Conservation (phyloP, 805 yeast genomes). For the Kazachstania africana region DNA sequence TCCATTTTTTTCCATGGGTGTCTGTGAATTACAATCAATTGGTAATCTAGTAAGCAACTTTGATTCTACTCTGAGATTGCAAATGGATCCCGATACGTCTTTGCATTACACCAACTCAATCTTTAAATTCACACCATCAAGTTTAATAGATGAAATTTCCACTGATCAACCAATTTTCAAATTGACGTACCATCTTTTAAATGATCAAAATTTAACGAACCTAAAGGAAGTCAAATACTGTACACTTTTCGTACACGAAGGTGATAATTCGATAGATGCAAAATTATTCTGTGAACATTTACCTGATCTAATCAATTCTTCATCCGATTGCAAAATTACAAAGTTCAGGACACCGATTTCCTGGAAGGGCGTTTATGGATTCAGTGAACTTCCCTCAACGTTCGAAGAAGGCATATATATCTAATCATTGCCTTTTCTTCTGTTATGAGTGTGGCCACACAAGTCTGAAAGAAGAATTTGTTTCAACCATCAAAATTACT, state of each 20-base stretch:
- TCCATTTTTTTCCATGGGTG: constrained; percentile 14
- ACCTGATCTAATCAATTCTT: constrained; percentile 5
- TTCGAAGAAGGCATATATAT: constrained; percentile 63
- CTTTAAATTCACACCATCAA: constrained; percentile 13
- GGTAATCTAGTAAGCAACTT: constrained; percentile 14
- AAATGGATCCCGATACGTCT: constrained; percentile 8
- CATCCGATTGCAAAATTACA: constrained; percentile 12
- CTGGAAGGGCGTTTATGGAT: constrained; percentile 83
- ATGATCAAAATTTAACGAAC: constrained; percentile 5
- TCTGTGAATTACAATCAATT: constrained; percentile 15
- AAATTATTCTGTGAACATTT: constrained; percentile 13
- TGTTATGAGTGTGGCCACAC: too few relatives aligned
- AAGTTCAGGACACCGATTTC: constrained; percentile 51
- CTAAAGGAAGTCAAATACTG: constrained; percentile 28
- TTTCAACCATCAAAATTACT: too few relatives aligned
- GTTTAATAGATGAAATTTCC: constrained; percentile 19
- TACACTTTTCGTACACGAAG: constrained; percentile 71
- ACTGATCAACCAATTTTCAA: constrained; percentile 21
- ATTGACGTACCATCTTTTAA: constrained; percentile 19
- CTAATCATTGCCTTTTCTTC: too few relatives aligned
- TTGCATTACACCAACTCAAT: constrained; percentile 11
- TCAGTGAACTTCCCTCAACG: constrained; percentile 50
- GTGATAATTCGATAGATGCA: constrained; percentile 77
- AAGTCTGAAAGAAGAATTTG: too few relatives aligned
- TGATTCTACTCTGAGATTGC: constrained; percentile 13